Base-by-base conservation (phyloP, 495 filamentous ascomycete genomes). In the Aspergillus conjunctus region DNA sequence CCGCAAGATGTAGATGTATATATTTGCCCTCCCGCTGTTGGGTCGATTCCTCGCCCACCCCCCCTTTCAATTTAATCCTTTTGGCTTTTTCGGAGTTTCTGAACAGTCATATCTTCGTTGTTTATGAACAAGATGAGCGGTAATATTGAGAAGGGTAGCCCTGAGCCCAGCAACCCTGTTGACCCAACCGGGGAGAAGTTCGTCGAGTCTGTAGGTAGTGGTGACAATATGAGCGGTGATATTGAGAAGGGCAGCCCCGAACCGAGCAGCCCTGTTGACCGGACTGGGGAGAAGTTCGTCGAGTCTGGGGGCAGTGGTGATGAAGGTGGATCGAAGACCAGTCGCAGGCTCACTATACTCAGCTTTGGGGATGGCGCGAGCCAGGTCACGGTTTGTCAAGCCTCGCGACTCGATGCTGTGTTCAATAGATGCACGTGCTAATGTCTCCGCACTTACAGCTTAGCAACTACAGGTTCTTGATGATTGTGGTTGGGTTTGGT, bases 401-500 rank as follows among this genome's bases (percentile, higher is more conserved):
- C 44, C 18, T 22, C 7, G 15, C 4, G 26, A 26, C 10, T 7
- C 10, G 20, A 1, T 8, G 5, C 17, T 26, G 26, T 26, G 26
- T 11, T 21, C 18, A 20, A 22, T 48, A 11, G 10, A 11, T 48
- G 0, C 44, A 48, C 4, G 37, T 48, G 17, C n/a, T 48, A 21
- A 48, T 17, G 18, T 4, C 6, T 21, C n/a, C 8, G 0, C 44
- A n/a, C 31, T 18, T 7, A 12, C 34, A 54, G 52, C 32, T 54
- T 7, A 21, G 9, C 5, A 56, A 56, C 22, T 14, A 31, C 21
- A 22, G 17, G 22, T 46, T 56, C 15, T n/a, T 56, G 17, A 20
- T 39, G n/a, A 26, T 56, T n/a, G 20, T 56, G 20, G 17, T 39
- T n/a, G 54, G 54, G 37, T 56, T 56, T 32, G 54, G 54, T n/a